Conservation (phyloP, 257 asterid species). For the Solanum arcanum region DNA sequence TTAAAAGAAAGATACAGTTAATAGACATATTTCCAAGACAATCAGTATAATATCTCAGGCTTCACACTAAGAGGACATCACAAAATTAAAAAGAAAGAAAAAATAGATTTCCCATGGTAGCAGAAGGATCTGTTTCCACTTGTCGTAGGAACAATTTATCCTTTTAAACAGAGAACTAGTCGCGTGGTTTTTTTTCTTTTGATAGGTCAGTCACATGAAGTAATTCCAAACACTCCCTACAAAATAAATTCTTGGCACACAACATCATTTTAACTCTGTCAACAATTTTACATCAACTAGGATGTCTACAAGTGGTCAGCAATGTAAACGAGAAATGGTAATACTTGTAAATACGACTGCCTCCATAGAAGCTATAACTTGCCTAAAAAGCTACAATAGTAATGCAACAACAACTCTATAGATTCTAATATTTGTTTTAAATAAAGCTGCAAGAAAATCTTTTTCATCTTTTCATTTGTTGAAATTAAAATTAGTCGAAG, state of each 20-base stretch:
- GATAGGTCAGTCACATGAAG: background rate
- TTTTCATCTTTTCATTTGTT: background rate
- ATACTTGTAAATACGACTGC: background rate
- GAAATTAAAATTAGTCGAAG: too few species aligned
- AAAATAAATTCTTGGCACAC: background rate
- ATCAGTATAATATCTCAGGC: background rate
- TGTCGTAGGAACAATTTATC: too few species aligned
- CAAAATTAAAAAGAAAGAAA: background rate
- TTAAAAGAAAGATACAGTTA: background rate
- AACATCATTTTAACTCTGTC: background rate
- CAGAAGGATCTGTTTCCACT: background rate
- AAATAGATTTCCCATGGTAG: background rate
- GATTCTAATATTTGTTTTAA: background rate
- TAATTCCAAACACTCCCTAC: background rate
- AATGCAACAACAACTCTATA: background rate
- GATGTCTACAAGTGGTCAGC: background rate
- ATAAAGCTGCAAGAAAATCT: background rate
- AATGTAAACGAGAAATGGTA: background rate
- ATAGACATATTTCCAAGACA: background rate
- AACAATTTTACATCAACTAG: background rate
- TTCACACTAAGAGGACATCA: background rate
- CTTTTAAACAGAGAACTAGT: background rate
- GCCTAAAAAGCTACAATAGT: background rate
- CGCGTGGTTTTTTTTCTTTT: too few species aligned
- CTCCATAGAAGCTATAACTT: background rate